Conservation (phyloP, 2,329 filamentous ascomycete species). For the Pseudopithomyces chartarum region DNA sequence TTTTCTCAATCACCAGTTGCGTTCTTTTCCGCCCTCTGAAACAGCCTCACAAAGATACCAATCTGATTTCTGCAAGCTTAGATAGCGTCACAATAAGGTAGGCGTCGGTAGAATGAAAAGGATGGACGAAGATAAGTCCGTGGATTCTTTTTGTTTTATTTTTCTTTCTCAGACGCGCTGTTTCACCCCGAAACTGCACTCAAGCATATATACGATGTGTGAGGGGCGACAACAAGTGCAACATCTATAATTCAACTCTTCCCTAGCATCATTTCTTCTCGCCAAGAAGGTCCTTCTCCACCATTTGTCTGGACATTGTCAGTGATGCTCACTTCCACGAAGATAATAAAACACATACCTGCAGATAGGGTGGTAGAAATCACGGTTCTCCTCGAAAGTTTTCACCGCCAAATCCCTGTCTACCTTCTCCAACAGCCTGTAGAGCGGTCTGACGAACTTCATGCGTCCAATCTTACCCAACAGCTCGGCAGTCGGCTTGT, state of each 20-base stretch:
- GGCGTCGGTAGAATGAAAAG: too few relatives aligned
- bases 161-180: too few relatives aligned
- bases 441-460: constrained; percentile 95
- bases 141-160: too few relatives aligned
- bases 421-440: constrained; percentile 73
- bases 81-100: too few relatives aligned
- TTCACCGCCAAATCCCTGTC: constrained; percentile 75
- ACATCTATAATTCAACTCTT: neutral
- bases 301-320: constrained; percentile 56
- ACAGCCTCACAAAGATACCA: too few relatives aligned
- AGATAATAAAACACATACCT: constrained; percentile 44
- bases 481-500: constrained; percentile 73
- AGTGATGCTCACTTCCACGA: constrained; percentile 4
- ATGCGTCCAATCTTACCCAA: constrained; percentile 86
- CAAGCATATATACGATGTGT: neutral
- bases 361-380: constrained; percentile 97
- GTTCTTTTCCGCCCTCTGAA: too few relatives aligned
- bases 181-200: too few relatives aligned
- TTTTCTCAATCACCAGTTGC: too few relatives aligned
- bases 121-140: too few relatives aligned
- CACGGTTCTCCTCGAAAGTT: constrained; percentile 84
- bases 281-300: constrained; percentile 79
- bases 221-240: neutral
- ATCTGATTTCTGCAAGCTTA: too few relatives aligned
- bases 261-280: constrained; percentile 23